Evolutionary conservation across 257 asterid species (phyloP), one percentile per base, ranked within the genome.

Genomic region (Solanum infundibuliforme): DNA sequence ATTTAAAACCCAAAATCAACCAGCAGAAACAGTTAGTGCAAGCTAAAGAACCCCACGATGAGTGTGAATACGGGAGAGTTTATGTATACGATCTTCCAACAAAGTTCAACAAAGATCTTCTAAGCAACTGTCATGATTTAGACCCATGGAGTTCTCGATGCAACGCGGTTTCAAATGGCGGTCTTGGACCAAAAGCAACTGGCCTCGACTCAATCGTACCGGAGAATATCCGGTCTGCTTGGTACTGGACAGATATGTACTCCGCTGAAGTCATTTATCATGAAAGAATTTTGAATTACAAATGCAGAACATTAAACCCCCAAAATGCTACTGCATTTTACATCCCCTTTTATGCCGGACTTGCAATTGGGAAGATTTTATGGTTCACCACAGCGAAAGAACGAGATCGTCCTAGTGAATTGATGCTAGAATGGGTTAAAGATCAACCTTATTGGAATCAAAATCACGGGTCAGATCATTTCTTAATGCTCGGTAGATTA

Each of bases 311-410:
- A 8, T 3, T 73, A 66, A 86, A 90, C 87, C 90, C 94, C 18
- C 84, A 87, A 32, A 87, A 91, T 2, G 98, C 98, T 10, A 32
- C 91, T 31, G 95, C 94, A 35, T 93, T 89, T 89, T 94, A 93
- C 90, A 90, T 93, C 20, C 96, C 96, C 1, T 94, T 93, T 52
- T 94, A 93, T 88, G 95, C 92, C 5, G 98, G 98, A 13, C 93
- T 94, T 86, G 94, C 94, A 1, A 93, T 93, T 4, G 95, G 95
- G 0, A 93, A 89, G 86, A 83, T 92, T 88, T 66, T 94, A 11
- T 94, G 96, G 96, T 38, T 25, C 43, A 92, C 91, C 87, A 93
- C 95, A 20, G 86, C 92, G 4, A 82, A 84, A 38, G 92, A 94
- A 58, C 89, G 91, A 36, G 98, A 94, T 91, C 76, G 85, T 2